Base-by-base conservation (phyloP, 768 basidiomycete genomes). In the Udeniomyces megalosporus region DNA sequence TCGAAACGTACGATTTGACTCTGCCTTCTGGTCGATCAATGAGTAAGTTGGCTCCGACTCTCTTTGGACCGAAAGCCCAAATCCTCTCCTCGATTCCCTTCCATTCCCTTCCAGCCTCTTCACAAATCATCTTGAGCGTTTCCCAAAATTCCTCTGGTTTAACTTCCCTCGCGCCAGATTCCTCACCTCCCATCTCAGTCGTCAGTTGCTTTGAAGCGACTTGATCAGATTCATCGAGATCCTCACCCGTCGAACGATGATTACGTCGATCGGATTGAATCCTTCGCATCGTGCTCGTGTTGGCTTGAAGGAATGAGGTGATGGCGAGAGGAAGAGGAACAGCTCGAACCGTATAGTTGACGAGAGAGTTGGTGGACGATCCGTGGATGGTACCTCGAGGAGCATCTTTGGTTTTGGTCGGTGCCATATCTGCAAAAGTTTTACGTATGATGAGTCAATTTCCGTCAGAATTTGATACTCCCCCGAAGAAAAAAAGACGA, bases 51-150 rank as follows among this genome's bases (percentile, higher is more conserved):
- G 85, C 83, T 0, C 93, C 93, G 22, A 85, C 82, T 58, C 82
- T 76, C 67, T 86, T 85, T 0, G 93, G 93, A 0, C 95, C 95
- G 73, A 96, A 91, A 22, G 86, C 82, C 90, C 90, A 92, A 2
- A 92, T 80, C 58, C 75, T 78, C 56, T 89, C 84, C 0, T 75
- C 77, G 12, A 88, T 70, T 46, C 80, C 81, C 4, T 71, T 73
- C 95, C 95, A 99, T 67, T 96, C 90, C 1, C 76, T 75, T 3
- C 86, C 87, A 3, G 78, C 81, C 58, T 82, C 78, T 17, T 76
- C 74, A 66, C 85, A 87, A 45, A 83, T 78, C 31, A 78, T 77
- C 46, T 79, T 76, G 20, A 96, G 74, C 32, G 78, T 77, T 2
- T 73, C 73, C 91, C 92, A 96, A 72, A 93, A 97, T 50, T 87